These are phyloP conservation scores for Phylloporus sp. DNA, from an alignment of 768 basidiomycete genomes.

Conservation along the genomic window DNA sequence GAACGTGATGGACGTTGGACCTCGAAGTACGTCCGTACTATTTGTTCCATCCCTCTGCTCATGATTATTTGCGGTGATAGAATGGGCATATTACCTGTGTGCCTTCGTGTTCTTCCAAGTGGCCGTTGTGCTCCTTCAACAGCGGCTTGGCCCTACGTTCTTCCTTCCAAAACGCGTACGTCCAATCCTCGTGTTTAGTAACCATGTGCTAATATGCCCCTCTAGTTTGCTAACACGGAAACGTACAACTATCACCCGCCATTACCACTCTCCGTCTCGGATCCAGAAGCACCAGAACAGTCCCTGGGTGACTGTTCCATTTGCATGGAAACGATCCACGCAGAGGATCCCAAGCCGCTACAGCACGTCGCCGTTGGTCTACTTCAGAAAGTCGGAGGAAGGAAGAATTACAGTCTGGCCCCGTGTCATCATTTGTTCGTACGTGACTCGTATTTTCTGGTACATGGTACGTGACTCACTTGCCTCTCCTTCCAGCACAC, in stretches of 20 bases:
- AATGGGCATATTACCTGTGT: constrained; percentile 62
- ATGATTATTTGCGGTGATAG: constrained; percentile 32
- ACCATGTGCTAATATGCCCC: not conserved
- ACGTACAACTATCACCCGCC: constrained; percentile 84
- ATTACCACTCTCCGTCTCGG: constrained; percentile 52
- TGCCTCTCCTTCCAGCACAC: constrained; percentile 55
- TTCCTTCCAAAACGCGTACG: constrained; percentile 72
- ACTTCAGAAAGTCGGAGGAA: constrained; percentile 32
- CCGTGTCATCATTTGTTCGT: constrained; percentile 90
- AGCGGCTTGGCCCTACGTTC: constrained; percentile 74
- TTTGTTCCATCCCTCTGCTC: not conserved
- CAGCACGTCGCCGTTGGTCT: constrained; percentile 38
- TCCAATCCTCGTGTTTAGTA: not conserved
- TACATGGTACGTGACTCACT: not conserved
- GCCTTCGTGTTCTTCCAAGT: constrained; percentile 62
- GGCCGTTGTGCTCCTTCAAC: constrained; percentile 63
- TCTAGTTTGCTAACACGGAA: constrained; percentile 56
- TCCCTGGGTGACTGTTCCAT: constrained; percentile 86
- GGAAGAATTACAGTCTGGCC: constrained; percentile 78
- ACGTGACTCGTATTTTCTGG: constrained; percentile 24
- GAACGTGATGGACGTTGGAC: constrained; percentile 81
- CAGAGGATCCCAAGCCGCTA: constrained; percentile 41
- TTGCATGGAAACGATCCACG: constrained; percentile 83
- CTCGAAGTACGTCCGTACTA: constrained; percentile 50
- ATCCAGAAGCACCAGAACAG: constrained; percentile 72